Evolutionary conservation across 2,329 filamentous ascomycete genomes (phyloP).

Genomic region (Neopestalotiopsis rosae): DNA sequence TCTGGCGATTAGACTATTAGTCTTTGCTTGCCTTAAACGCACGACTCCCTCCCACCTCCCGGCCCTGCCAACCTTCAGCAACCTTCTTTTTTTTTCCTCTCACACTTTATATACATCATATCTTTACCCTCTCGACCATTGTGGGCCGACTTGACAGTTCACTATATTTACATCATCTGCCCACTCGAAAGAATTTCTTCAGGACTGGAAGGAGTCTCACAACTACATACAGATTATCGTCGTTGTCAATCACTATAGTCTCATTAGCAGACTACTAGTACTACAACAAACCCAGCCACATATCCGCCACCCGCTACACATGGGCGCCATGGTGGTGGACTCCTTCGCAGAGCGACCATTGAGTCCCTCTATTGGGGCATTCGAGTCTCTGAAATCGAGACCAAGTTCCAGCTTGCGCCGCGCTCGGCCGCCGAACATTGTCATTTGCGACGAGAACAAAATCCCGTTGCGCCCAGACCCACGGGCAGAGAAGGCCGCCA

Average conservation of each 20-base stretch:
- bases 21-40: slow-evolving; percentile 19
- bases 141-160: not conserved
- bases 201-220: not conserved
- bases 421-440: slow-evolving; percentile 44
- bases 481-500: slow-evolving; percentile 43
- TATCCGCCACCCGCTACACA: not conserved
- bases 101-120: not conserved
- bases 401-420: slow-evolving; percentile 38
- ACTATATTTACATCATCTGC: not conserved
- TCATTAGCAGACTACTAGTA: not conserved
- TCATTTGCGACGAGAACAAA: slow-evolving; percentile 41
- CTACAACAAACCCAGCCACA: not conserved
- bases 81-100: not conserved
- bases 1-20: not conserved
- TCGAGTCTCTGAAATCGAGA: slow-evolving; percentile 38
- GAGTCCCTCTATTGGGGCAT: slow-evolving; percentile 34
- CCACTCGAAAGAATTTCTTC: not conserved
- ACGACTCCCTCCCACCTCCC: slow-evolving; percentile 7
- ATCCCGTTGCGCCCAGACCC: slow-evolving; percentile 43
- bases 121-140: not conserved
- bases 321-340: slow-evolving; percentile 16
- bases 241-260: not conserved
- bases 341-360: slow-evolving; percentile 22
- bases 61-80: not conserved
- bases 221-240: not conserved